Evolutionary conservation across 495 filamentous ascomycete genomes (phyloP), one percentile per base, ranked within the genome.

Genomic region (Daldinia vernicosa): DNA sequence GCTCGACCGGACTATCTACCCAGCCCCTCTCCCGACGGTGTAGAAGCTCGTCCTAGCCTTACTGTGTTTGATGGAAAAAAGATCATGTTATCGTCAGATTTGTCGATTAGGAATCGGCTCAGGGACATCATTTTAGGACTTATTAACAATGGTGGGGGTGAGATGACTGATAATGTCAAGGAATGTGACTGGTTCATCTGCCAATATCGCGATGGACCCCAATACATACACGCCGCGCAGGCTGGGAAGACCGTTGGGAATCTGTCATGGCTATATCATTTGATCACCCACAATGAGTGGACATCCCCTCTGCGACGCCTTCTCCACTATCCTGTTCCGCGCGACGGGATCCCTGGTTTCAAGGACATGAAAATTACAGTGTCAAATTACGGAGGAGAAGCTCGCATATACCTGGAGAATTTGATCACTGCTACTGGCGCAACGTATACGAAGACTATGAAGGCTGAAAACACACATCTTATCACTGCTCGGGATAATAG

Each of bases 341-440:
- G 85, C 32, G 77, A 86, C 2, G 90, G 91, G 2, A 87, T 99
- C 17, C 89, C 91, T 0, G 94, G 92, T 1, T 97, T 98, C 76
- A 76, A 91, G 67, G 83, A 85, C 9, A 84, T 90, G 74, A 85
- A 82, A 61, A 95, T 99, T 69, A 94, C 93, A 61, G 81, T 99
- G 2, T 97, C 95, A 0, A 98, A 98, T 78, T 99, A 99, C 76
- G 91, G 92, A 30, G 95, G 95, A 17, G 96, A 99, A 78, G 94
- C 95, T 9, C 87, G 95, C 32, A 87, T 92, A 45, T 99, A 98
- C 78, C 84, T 99, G 28, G 95, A 99, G 77, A 98, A 95, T 69
- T 84, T 99, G 28, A 89, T 98, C 56, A 88, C 81, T 50, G 93
- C 93, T 17, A 81, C 91, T 3, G 96, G 96, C 5, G 95, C 89